Evolutionary conservation across 2,329 filamentous ascomycete species (phyloP), one percentile per base, ranked within the genome.

Genomic region (Cladosporium sp.): DNA sequence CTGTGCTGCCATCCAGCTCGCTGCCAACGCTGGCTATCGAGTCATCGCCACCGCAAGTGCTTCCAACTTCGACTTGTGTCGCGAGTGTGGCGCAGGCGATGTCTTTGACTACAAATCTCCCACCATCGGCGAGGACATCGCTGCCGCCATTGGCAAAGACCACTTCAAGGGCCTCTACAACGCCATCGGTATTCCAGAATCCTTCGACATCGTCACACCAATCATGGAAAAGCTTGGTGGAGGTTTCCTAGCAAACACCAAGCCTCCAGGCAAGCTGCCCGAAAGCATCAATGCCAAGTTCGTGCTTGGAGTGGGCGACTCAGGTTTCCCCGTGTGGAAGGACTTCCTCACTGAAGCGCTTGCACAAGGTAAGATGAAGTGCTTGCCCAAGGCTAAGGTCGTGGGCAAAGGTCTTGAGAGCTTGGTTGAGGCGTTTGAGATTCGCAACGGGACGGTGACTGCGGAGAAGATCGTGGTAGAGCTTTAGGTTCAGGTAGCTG

Each of bases 81-180:
- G 62, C 32, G 40, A 45, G 8, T 39, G 62, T 4, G 68, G 68
- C 15, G 69, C 69, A 2, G 50, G 37, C 24, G 51, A 60, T 4
- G 65, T 65, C 22, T 61, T 71, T 34, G 68, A 71, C 58, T 66
- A 76, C 59, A 45, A 45, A 2, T 45, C 24, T n/a, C 37, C 60
- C 7, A 61, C 53, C 9, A 55, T 73, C 1, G 65, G 65, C 3
- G 65, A 73, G 1, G 70, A 75, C 50, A 69, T 76, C 39, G 60
- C 74, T 25, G 50, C 58, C 2, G 71, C 74, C 25, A 64, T 75
- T 39, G 34, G 42, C 3, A 69, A 68, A 3, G 71, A 70, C 1
- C 66, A 71, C 13, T 74, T 72, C 44, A 64, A 64, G 12, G 74
- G 74, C 34, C 64, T 74, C 4, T 74, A 66, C 47, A 73, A 75